Evolutionary conservation across 495 filamentous ascomycete species (phyloP).

Genomic region (Patellaria atrata): DNA sequence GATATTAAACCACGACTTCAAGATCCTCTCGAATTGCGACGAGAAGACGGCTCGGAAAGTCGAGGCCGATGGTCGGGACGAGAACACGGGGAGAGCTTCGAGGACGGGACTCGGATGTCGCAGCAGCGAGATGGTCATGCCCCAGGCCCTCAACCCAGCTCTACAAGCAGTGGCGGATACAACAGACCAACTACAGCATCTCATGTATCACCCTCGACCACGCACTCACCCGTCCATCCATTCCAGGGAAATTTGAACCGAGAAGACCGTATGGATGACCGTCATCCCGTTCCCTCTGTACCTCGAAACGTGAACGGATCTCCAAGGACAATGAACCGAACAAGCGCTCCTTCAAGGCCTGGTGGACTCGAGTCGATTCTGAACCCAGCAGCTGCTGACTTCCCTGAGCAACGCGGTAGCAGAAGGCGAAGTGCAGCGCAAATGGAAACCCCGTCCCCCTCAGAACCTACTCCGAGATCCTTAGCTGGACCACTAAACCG

Average conservation of each 20-base stretch:
- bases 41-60: slow-evolving; percentile 1
- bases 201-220: slow-evolving; percentile 6
- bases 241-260: slow-evolving; percentile 2
- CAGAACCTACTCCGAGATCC: slow-evolving; percentile 14
- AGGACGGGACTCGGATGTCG: slow-evolving; percentile 17
- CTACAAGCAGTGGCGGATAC: slow-evolving; percentile 5
- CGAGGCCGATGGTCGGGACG: slow-evolving; percentile 17
- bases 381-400: slow-evolving; percentile 15
- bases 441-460: slow-evolving; percentile 16
- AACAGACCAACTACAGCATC: slow-evolving; percentile 8
- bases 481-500: no score
- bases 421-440: slow-evolving; percentile 13
- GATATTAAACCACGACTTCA: slow-evolving; percentile 10
- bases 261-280: no score
- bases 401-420: slow-evolving; percentile 8
- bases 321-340: no score
- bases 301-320: no score
- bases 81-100: slow-evolving; percentile 12
- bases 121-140: slow-evolving; percentile 9
- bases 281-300: no score
- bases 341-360: no score
- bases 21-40: slow-evolving; percentile 3
- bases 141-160: slow-evolving; percentile 8
- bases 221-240: slow-evolving; percentile 5
- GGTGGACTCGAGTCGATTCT: slow-evolving; percentile 16